phyloP scores from a whole-genome alignment of 140 eudicot genomes.

The Oenanthe javanica region DNA sequence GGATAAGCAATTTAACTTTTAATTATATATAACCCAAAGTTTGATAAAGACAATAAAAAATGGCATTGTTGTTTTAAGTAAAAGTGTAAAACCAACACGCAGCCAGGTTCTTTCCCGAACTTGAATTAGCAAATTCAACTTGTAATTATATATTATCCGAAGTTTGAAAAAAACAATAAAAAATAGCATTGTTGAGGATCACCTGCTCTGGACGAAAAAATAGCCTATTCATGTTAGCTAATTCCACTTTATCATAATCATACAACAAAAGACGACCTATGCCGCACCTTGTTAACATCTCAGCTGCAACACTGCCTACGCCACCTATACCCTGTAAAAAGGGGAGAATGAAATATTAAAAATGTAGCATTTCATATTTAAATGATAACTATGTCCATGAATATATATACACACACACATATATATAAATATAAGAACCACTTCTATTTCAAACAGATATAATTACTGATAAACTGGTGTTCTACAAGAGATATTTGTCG shows the following conservation, averaged over 20 bases:
- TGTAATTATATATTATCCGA: neutral
- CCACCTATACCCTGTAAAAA: slow-evolving; percentile 90
- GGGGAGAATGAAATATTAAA: neutral
- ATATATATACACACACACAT: neutral
- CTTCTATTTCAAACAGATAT: neutral
- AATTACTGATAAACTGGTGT: neutral
- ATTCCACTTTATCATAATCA: slow-evolving; percentile 97
- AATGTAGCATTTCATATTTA: neutral
- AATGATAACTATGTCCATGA: neutral
- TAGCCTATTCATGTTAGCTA: slow-evolving; percentile 98
- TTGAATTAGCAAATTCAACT: neutral
- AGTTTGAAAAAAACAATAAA: neutral
- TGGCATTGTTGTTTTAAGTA: neutral
- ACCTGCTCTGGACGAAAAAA: slow-evolving; percentile 99
- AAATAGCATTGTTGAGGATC: neutral
- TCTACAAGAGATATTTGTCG: neutral
- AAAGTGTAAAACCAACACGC: neutral
- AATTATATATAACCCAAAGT: too few species aligned
- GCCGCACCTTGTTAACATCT: slow-evolving; percentile 99
- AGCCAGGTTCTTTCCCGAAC: neutral
- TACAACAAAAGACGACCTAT: slow-evolving; percentile 91
- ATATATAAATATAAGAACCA: neutral
- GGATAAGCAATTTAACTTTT: neutral
- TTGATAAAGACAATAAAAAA: neutral
- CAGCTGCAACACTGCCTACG: slow-evolving; percentile 99